phyloP scores from a whole-genome alignment of 306 rosid genomes.

The Quercus variabilis region DNA sequence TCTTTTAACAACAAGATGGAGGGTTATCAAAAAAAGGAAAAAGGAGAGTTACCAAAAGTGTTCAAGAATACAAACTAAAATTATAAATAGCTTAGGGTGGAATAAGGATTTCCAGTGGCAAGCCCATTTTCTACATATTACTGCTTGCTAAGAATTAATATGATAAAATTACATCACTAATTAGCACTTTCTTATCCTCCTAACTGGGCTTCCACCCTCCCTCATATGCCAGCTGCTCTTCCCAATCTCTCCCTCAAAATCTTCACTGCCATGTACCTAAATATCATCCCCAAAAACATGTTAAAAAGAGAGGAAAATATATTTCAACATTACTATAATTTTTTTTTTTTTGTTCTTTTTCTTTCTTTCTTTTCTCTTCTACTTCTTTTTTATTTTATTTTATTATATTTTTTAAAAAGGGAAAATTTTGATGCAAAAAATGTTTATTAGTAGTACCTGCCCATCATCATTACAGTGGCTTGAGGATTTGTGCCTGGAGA shows the following conservation, averaged over 20 bases:
- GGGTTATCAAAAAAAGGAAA: background rate
- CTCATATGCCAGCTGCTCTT: conserved; percentile 55
- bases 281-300: conserved; percentile 17
- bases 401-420: too few species aligned
- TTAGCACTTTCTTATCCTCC: conserved; percentile 18
- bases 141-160: conserved; percentile 33
- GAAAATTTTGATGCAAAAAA: too few species aligned
- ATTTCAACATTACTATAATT: background rate
- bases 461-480: conserved; percentile 96
- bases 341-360: background rate
- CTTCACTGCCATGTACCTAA: conserved; percentile 94
- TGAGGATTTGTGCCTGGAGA: conserved; percentile 99
- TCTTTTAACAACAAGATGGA: background rate
- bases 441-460: conserved; percentile 46
- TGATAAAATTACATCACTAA: conserved; percentile 26
- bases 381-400: too few species aligned
- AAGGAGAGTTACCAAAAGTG: background rate
- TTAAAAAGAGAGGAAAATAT: background rate
- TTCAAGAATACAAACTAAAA: background rate
- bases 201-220: conserved; percentile 11
- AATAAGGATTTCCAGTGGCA: conserved; percentile 14
- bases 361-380: background rate
- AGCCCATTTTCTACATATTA: conserved; percentile 24
- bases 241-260: conserved; percentile 72
- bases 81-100: background rate